Evolutionary conservation across 352 stramenopile genomes (phyloP).

Genomic region (Phytophthora palmivora): DNA sequence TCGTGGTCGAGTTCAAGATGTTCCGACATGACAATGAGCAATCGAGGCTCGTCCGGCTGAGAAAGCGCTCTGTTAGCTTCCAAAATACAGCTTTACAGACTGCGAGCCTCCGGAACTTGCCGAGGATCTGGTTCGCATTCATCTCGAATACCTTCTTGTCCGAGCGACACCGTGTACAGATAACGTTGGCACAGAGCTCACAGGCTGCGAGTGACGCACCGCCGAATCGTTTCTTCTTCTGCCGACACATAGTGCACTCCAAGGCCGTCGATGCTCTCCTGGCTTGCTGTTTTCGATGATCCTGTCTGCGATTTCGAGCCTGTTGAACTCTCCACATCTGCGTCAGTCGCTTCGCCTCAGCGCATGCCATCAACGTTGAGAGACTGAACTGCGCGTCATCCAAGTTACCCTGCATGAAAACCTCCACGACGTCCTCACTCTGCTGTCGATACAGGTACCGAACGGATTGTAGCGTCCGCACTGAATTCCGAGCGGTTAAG

Average conservation of each 20-base stretch:
- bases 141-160: conserved; percentile 43
- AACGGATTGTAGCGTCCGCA: conserved; percentile 32
- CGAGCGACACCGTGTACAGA: conserved; percentile 43
- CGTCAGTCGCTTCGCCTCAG: conserved; percentile 56
- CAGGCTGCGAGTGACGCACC: conserved; percentile 35
- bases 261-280: conserved; percentile 17
- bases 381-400: conserved; percentile 48
- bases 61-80: conserved; percentile 26
- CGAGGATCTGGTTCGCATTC: conserved; percentile 27
- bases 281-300: conserved; percentile 23
- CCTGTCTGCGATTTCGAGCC: conserved; percentile 15
- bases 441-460: conserved; percentile 56
- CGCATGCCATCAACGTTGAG: conserved; percentile 45
- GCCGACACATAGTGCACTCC: conserved; percentile 46
- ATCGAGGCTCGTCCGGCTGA: conserved; percentile 17
- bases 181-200: conserved; percentile 34
- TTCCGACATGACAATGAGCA: conserved; percentile 30
- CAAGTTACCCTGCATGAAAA: conserved; percentile 56
- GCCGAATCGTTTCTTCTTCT: conserved; percentile 44
- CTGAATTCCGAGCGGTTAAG: conserved; percentile 14
- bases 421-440: conserved; percentile 50
- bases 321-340: conserved; percentile 39
- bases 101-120: conserved; percentile 23
- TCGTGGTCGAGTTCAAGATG: conserved; percentile 20
- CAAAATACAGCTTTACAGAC: conserved; percentile 37